Conservation (phyloP, 2,329 filamentous ascomycete species). For the Coniochaeta pulveracea region DNA sequence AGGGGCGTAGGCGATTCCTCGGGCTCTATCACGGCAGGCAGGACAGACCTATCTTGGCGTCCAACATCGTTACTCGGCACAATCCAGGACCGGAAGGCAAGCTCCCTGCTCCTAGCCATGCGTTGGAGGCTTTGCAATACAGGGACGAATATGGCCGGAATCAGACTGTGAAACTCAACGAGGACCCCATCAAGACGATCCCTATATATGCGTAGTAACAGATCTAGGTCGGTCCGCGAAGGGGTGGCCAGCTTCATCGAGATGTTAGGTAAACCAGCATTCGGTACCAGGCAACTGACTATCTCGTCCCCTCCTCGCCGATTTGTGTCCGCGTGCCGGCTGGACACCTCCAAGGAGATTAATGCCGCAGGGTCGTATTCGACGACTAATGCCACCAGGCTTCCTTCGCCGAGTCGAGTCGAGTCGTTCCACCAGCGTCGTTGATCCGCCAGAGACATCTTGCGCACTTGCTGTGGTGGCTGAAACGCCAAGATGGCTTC, state of each 20-base stretch:
- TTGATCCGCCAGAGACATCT: slow-evolving; percentile 3
- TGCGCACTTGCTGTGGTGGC: slow-evolving; percentile 7
- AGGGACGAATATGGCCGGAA: slow-evolving; percentile 9
- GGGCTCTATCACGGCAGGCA: no score
- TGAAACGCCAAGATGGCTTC: slow-evolving; percentile 10
- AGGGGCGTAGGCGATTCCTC: not conserved
- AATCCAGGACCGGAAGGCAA: slow-evolving; percentile 8
- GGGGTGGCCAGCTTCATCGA: slow-evolving; percentile 5
- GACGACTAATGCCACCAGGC: no score
- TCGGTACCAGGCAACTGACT: slow-evolving; percentile 3
- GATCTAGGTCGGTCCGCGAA: not conserved
- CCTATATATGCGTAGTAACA: slow-evolving; percentile 6
- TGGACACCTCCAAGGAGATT: no score
- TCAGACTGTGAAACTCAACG: slow-evolving; percentile 7
- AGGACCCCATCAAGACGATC: slow-evolving; percentile 5
- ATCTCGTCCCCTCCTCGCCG: no score
- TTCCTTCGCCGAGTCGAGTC: slow-evolving; percentile 9
- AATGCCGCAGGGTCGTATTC: no score
- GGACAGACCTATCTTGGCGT: no score
- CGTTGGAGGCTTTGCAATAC: slow-evolving; percentile 8
- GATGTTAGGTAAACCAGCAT: slow-evolving; percentile 1
- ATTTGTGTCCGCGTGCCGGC: no score
- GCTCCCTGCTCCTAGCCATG: slow-evolving; percentile 5
- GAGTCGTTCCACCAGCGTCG: slow-evolving; percentile 12
- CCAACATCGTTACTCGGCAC: slow-evolving; percentile 4